Evolutionary conservation across 2,329 filamentous ascomycete genomes (phyloP), one percentile per base, ranked within the genome.

Genomic region (Penicillium sp.): DNA sequence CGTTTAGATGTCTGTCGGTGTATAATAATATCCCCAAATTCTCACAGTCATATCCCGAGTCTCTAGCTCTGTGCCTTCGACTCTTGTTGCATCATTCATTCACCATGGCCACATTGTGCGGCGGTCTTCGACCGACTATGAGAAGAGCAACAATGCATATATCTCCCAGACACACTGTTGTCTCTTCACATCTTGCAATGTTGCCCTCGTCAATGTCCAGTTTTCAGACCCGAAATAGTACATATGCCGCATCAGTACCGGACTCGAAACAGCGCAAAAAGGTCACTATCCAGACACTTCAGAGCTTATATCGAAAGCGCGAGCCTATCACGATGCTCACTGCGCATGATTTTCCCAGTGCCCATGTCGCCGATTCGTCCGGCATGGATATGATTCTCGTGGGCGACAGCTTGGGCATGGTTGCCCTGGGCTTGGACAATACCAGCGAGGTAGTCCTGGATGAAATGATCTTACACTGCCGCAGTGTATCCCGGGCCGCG

Each of bases 381-480:
- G 90, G 89, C 37, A 92, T 95, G 77, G 89, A 96, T 52, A 79
- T 95, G 47, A 71, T 95, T 31, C 76, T 96, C 2, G 88, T 95
- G 3, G 89, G 89, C 13, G 89, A 96, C 64, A 94, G 87, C 58
- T 70, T 96, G 39, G 89, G 89, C 45, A 96, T 98, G 90, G 90
- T 96, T 2, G 87, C 89, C 0, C 69, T 98, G 43, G 90, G 90
- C 20, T 93, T 96, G 85, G 80, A 90, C 55, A 90, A 96, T 62
- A 98, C 90, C 1, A 93, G 82, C 61, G 89, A 95, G 62, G 77
- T 98, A 2, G 60, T 83, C n/a, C 69, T 96, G 32, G 90, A 96
- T 31, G 92, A 96, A 60, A 96, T 98, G 89, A 67, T 96, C 41
- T 67, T 96, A 55, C 89, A 95, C 65, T 95, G 88, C 61, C 80